Conservation (phyloP, 1,139 yeast species). For the Hansenula sp. region DNA sequence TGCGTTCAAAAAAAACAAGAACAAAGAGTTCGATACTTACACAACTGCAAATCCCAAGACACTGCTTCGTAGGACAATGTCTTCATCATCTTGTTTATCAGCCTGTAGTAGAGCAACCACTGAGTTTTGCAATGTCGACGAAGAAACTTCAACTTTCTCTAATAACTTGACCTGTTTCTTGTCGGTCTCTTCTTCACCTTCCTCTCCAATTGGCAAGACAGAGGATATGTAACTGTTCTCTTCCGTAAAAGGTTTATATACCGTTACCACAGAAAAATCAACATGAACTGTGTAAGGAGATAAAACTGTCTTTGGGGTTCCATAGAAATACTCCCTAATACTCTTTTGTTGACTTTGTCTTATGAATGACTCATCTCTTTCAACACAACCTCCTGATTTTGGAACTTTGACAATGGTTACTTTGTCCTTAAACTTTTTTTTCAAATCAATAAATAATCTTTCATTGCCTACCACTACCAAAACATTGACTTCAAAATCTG, state of each 20-base stretch:
- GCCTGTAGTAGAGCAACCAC: constrained; percentile 72
- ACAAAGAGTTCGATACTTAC: constrained; percentile 1
- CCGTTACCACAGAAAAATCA: constrained; percentile 44
- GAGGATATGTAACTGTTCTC: constrained; percentile 26
- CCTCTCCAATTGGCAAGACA: constrained; percentile 38
- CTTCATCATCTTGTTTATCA: constrained; percentile 45
- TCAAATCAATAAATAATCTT: constrained; percentile 60
- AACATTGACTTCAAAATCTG: constrained; percentile 57
- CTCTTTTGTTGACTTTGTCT: constrained; percentile 72
- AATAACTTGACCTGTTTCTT: constrained; percentile 16
- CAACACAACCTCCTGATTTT: constrained; percentile 73
- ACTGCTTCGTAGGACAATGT: constrained; percentile 51
- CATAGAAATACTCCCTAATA: constrained; percentile 88
- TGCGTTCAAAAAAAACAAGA: constrained; percentile 5
- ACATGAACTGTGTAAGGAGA: constrained; percentile 73
- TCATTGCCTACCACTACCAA: constrained; percentile 62
- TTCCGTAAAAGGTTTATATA: constrained; percentile 40
- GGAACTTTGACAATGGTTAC: constrained; percentile 57
- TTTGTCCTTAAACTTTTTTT: constrained; percentile 41
- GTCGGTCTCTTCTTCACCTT: constrained; percentile 20
- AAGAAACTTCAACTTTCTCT: constrained; percentile 42
- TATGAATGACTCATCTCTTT: constrained; percentile 63
- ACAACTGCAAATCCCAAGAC: constrained; percentile 60
- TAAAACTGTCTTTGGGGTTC: constrained; percentile 59
- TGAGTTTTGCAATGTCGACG: constrained; percentile 64